Base-by-base conservation (phyloP, 306 rosid species). In the Cucumis hystrix region DNA sequence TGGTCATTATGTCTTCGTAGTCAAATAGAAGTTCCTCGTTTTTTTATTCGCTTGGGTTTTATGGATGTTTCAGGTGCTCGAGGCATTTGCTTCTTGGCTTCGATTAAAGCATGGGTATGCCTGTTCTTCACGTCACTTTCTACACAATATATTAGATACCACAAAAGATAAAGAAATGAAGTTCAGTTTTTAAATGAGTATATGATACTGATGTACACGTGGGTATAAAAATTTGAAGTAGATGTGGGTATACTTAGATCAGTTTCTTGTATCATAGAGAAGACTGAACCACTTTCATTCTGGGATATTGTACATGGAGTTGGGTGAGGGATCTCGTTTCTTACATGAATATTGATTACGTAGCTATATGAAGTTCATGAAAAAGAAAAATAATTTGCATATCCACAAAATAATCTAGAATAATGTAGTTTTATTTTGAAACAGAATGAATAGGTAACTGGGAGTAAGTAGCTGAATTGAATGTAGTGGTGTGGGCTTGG, bases 61-160 rank as follows among this genome's bases (percentile, higher is more conserved):
- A 78, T 85, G 75, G 79, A 82, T 67, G 77, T 80, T 61, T 78
- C 90, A 96, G 99, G 97, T 89, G 86, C 99, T 96, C 30, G 99
- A 96, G 86, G 99, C 99, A 79, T 96, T 96, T 91, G 91, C 97
- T 85, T 92, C 99, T 74, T 96, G 99, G 99, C 98, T 96, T 86
- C 93, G 97, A 77, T 88, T 96, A 78, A 96, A 91, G 89, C 99
- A 96, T 78, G 98, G 98, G 99, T 96, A 91, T 82, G 79, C 28
- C 39, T 75, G 83, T 81, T 78, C 49, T 59, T 77, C 76, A 61
- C 35, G 77, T 69, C 56, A 63, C 59, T 54, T 25, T 68, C 15
- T 69, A 3, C 60, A 72, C 47, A 72, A 6, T 80, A 15, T 61
- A 49, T 71, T 71, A 52, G 77, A 52, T 73, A 30, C 30, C 28